Conservation (phyloP, 257 asterid genomes). For the Thymus quinquecostatus region DNA sequence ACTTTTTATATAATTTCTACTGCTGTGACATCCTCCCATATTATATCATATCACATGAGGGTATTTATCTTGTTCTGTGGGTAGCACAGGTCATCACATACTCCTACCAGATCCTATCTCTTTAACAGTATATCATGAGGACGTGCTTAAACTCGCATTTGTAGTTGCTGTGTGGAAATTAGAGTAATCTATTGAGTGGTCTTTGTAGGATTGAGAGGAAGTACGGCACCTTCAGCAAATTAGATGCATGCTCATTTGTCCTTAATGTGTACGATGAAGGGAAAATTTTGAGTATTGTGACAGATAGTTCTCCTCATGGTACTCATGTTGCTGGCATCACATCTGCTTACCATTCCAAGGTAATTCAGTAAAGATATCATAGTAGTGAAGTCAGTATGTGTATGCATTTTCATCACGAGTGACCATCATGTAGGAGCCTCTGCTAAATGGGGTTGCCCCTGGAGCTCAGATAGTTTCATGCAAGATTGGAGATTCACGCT, state of each 20-base stretch:
- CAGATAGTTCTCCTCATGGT: slow-evolving; percentile 96
- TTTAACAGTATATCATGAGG: slow-evolving; percentile 33
- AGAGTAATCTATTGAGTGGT: slow-evolving; percentile 27
- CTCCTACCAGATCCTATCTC: slow-evolving; percentile 26
- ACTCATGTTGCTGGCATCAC: slow-evolving; percentile 99
- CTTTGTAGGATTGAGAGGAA: slow-evolving; percentile 79
- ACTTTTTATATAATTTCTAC: slow-evolving; percentile 7
- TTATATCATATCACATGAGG: background rate
- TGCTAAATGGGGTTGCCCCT: slow-evolving; percentile 98
- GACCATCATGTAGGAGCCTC: slow-evolving; percentile 72
- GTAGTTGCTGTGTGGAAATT: slow-evolving; percentile 27
- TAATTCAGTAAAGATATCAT: slow-evolving; percentile 36
- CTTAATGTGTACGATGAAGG: slow-evolving; percentile 80
- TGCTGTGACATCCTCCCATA: background rate
- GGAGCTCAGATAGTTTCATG: slow-evolving; percentile 97
- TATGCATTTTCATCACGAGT: slow-evolving; percentile 25
- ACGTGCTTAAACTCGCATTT: slow-evolving; percentile 24
- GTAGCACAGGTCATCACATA: slow-evolving; percentile 18
- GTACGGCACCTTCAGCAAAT: slow-evolving; percentile 87
- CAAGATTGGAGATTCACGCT: slow-evolving; percentile 96
- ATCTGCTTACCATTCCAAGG: slow-evolving; percentile 91
- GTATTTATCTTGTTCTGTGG: background rate
- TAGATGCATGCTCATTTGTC: slow-evolving; percentile 87
- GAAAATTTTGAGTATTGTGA: slow-evolving; percentile 86
- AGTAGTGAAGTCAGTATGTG: slow-evolving; percentile 1